Conservation (phyloP, 495 filamentous ascomycete species). For the Aspergillus carlsbadensis region DNA sequence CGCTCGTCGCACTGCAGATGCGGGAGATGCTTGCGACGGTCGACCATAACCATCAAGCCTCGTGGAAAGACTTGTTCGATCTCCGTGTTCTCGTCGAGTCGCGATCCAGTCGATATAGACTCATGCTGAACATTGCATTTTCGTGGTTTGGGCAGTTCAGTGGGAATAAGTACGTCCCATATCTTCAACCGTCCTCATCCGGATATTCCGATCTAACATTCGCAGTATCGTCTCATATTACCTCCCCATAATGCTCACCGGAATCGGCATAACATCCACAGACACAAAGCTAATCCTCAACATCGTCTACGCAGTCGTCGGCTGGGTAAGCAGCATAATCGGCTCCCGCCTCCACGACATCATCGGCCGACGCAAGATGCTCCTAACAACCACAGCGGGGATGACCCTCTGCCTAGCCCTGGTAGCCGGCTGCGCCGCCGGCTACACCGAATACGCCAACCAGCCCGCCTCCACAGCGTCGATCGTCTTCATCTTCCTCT, state of each 20-base stretch:
- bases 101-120: slow-evolving; percentile 54
- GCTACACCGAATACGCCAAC: slow-evolving; percentile 43
- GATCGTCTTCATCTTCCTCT: slow-evolving; percentile 60
- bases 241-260: slow-evolving; percentile 35
- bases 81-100: slow-evolving; percentile 59
- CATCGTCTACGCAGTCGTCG: slow-evolving; percentile 59
- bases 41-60: slow-evolving; percentile 36
- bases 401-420: slow-evolving; percentile 58
- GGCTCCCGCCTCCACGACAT: slow-evolving; percentile 65
- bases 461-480: slow-evolving; percentile 45
- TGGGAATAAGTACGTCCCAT: slow-evolving; percentile 31
- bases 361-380: slow-evolving; percentile 56
- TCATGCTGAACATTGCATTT: slow-evolving; percentile 58
- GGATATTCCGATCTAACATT: too few relatives aligned
- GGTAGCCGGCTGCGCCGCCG: slow-evolving; percentile 53
- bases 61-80: slow-evolving; percentile 49
- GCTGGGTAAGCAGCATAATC: slow-evolving; percentile 59
- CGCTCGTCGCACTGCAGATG: slow-evolving; percentile 56
- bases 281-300: slow-evolving; percentile 58
- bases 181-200: too few relatives aligned
- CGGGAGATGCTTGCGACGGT: slow-evolving; percentile 55
- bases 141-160: slow-evolving; percentile 51
- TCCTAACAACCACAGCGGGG: slow-evolving; percentile 55
- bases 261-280: slow-evolving; percentile 36
- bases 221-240: slow-evolving; percentile 33